Evolutionary conservation across 106 monocot species (phyloP).

Genomic region (Acorus calamus): DNA sequence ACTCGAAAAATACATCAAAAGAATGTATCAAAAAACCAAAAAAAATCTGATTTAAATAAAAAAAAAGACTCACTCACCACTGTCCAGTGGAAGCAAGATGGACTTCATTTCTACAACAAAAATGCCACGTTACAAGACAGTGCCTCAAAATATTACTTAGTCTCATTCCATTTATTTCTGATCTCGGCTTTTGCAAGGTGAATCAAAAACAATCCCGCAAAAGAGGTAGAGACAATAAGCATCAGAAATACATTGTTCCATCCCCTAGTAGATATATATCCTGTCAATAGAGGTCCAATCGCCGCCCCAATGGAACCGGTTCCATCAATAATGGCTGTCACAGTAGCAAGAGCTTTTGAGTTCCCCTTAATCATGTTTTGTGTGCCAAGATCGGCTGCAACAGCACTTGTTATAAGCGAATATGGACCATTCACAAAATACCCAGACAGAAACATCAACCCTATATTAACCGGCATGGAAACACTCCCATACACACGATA

Average conservation of each 20-base stretch:
- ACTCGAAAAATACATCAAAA: too few species aligned
- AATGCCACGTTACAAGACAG: too few species aligned
- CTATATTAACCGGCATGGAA: constrained; percentile 49
- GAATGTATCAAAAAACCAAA: too few species aligned
- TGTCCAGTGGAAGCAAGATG: too few species aligned
- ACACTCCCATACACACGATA: constrained; percentile 54
- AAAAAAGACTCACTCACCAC: too few species aligned
- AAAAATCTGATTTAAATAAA: too few species aligned
- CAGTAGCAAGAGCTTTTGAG: constrained; percentile 81
- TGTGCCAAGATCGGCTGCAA: constrained; percentile 82
- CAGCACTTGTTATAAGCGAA: constrained; percentile 87
- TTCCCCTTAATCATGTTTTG: constrained; percentile 52
- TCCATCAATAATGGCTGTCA: constrained; percentile 91
- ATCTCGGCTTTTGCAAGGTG: constrained; percentile 72
- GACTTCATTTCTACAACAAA: too few species aligned
- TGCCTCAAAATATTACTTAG: constrained; percentile 1
- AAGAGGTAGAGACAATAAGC: constrained; percentile 59
- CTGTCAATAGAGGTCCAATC: constrained; percentile 79
- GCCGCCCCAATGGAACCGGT: constrained; percentile 94
- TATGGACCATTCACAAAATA: constrained; percentile 93
- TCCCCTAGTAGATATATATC: constrained; percentile 77
- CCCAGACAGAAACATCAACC: constrained; percentile 78
- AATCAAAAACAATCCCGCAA: constrained; percentile 62
- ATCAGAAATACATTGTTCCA: constrained; percentile 87
- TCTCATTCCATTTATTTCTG: constrained; percentile 19